These are phyloP conservation scores for Musa balbisiana DNA, from an alignment of 202 grass and related monocot species.

Conservation along the genomic window DNA sequence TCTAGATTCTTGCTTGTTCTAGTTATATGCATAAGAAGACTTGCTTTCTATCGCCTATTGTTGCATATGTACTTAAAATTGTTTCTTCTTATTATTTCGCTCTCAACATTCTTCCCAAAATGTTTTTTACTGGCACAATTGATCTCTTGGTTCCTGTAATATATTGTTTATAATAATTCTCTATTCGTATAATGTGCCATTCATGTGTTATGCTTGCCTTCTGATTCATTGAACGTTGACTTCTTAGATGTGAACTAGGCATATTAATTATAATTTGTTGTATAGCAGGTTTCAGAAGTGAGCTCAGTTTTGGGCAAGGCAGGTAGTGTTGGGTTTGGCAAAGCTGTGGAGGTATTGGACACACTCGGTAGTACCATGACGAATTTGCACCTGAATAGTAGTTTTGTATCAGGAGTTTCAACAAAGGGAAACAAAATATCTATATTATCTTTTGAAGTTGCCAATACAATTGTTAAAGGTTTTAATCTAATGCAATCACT, in stretches of 20 bases:
- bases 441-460: conserved; percentile 55
- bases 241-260: background rate
- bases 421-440: conserved; percentile 29
- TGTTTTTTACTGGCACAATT: background rate
- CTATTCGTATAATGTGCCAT: background rate
- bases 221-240: background rate
- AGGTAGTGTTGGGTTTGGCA: conserved; percentile 9
- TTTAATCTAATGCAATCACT: conserved; percentile 42
- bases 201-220: background rate
- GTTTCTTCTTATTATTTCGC: background rate
- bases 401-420: conserved; percentile 19
- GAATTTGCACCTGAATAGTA: conserved; percentile 1
- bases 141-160: background rate
- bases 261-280: background rate
- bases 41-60: background rate
- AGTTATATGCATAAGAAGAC: conserved; percentile 1
- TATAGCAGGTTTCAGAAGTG: conserved; percentile 12
- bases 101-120: background rate
- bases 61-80: background rate
- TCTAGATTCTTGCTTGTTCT: background rate
- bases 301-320: conserved; percentile 9
- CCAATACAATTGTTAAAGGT: conserved; percentile 59
- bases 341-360: conserved; percentile 15
- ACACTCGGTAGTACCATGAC: conserved; percentile 18
- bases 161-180: background rate